These are phyloP conservation scores for Xylaria telfairii DNA, from an alignment of 495 filamentous ascomycete species.

Conservation along the genomic window DNA sequence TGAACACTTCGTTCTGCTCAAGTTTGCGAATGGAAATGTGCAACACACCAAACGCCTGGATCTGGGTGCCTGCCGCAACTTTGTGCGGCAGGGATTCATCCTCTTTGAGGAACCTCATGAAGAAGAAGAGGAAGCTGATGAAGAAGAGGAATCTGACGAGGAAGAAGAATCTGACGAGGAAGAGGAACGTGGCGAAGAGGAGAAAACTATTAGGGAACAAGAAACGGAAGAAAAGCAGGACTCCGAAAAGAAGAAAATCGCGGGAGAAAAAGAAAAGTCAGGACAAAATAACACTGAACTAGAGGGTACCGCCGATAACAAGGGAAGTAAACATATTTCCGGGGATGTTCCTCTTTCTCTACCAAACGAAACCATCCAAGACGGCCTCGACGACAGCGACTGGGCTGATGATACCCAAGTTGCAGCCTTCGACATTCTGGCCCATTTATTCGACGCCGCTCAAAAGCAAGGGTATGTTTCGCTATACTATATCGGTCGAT, in stretches of 20 bases:
- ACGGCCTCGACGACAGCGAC: background rate
- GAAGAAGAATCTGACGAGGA: no score
- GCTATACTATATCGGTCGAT: background rate
- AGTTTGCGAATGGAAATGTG: conserved; percentile 8
- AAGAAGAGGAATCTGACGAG: background rate
- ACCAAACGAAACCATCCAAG: background rate
- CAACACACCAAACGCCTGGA: conserved; percentile 12
- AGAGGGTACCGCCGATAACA: background rate
- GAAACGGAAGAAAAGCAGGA: background rate
- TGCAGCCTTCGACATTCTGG: background rate
- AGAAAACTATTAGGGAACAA: background rate
- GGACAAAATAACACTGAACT: background rate
- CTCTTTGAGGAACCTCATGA: no score
- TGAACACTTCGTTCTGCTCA: conserved; percentile 12
- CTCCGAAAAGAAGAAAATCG: background rate
- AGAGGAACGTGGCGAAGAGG: background rate
- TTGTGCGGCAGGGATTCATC: background rate
- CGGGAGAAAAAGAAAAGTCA: background rate
- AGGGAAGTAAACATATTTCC: no score
- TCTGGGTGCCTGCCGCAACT: background rate
- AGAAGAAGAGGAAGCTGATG: background rate
- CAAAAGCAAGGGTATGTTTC: conserved; percentile 9
- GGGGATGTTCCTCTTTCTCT: no score
- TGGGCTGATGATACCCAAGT: background rate
- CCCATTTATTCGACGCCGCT: conserved; percentile 8